Conservation (phyloP, 208 protist genomes). For the Crithidia bombi region DNA sequence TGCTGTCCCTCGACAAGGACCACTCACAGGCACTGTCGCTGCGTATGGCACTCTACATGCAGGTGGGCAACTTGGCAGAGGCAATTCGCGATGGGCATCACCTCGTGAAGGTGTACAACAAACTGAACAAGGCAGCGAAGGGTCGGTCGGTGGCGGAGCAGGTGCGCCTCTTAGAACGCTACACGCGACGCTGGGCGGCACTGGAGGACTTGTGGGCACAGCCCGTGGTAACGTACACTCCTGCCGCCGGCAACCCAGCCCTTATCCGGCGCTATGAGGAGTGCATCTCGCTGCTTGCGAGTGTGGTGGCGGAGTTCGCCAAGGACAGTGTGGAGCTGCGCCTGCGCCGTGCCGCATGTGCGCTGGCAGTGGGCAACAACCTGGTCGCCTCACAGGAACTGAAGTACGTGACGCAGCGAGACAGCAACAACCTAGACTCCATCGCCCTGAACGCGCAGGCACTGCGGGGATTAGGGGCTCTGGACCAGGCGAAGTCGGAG, state of each 20-base stretch:
- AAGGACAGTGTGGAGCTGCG: slow-evolving; percentile 81
- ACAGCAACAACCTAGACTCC: slow-evolving; percentile 74
- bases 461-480: slow-evolving; percentile 70
- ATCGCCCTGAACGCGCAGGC: slow-evolving; percentile 75
- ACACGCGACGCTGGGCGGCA: slow-evolving; percentile 48
- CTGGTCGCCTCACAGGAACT: slow-evolving; percentile 69
- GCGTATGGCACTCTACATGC: slow-evolving; percentile 58
- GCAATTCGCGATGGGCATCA: slow-evolving; percentile 52
- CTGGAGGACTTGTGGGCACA: slow-evolving; percentile 40
- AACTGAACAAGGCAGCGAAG: slow-evolving; percentile 33
- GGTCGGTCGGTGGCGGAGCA: slow-evolving; percentile 24
- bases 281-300: slow-evolving; percentile 61
- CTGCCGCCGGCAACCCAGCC: slow-evolving; percentile 3
- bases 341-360: slow-evolving; percentile 81
- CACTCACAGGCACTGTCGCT: slow-evolving; percentile 58
- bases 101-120: slow-evolving; percentile 46
- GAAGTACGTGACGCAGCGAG: slow-evolving; percentile 67
- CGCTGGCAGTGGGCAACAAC: slow-evolving; percentile 62
- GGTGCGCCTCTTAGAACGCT: slow-evolving; percentile 44
- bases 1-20: slow-evolving; percentile 47
- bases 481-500: slow-evolving; percentile 71
- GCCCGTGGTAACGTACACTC: slow-evolving; percentile 20
- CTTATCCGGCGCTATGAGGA: slow-evolving; percentile 36
- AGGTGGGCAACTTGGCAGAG: slow-evolving; percentile 55
- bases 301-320: slow-evolving; percentile 69